phyloP scores from a whole-genome alignment of 305 asterid genomes.

The Fraxinus greggii region DNA sequence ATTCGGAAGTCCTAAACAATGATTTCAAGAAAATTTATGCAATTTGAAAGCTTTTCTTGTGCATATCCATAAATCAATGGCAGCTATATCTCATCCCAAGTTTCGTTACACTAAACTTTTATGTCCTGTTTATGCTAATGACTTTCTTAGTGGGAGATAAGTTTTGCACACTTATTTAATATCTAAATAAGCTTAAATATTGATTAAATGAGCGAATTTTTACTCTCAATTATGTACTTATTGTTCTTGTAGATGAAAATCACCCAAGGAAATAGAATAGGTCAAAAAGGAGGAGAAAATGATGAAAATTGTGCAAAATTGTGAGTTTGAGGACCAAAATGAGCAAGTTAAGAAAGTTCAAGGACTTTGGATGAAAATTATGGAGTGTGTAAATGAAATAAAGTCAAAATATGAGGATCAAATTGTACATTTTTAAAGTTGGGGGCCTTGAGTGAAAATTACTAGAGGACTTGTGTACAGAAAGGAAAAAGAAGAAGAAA shows the following conservation, averaged over 20 bases:
- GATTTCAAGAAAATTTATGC: conserved; percentile 37
- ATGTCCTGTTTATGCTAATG: not conserved
- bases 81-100: not conserved
- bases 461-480: not conserved
- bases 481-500: not conserved
- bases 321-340: not conserved
- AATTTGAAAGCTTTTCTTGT: conserved; percentile 27
- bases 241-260: not conserved
- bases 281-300: not conserved
- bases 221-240: too few species aligned
- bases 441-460: not conserved
- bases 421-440: not conserved
- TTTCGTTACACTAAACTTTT: not conserved
- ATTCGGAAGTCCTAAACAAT: conserved; percentile 22
- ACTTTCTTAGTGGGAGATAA: not conserved
- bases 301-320: too few species aligned
- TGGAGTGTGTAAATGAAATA: not conserved
- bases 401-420: not conserved
- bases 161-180: not conserved
- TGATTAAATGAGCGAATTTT: not conserved
- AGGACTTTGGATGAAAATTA: not conserved
- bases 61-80: not conserved
- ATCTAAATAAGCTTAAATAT: too few species aligned
- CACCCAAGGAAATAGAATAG: not conserved
- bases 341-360: not conserved